Conservation (phyloP, 2,329 filamentous ascomycete species). For the Nakataea oryzae region DNA sequence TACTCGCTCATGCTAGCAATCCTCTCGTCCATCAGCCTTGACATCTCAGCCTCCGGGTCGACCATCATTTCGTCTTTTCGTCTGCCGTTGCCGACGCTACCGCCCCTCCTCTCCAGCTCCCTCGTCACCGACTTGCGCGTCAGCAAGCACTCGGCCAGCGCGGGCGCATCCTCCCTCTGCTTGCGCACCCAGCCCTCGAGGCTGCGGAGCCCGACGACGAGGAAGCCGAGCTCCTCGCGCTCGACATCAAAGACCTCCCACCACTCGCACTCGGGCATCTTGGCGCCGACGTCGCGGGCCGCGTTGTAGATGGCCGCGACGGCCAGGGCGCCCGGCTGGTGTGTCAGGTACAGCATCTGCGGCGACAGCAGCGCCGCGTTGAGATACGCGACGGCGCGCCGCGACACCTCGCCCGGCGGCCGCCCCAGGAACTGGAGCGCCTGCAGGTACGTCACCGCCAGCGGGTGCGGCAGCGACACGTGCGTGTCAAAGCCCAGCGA, state of each 20-base stretch:
- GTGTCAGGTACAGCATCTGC: conserved; percentile 82
- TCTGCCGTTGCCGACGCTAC: conserved; percentile 20
- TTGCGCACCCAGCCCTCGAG: conserved; percentile 57
- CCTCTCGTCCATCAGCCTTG: conserved; percentile 14
- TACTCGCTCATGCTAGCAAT: conserved; percentile 1
- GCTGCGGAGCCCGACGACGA: conserved; percentile 79
- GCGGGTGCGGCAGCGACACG: conserved; percentile 73
- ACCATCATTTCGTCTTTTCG: conserved; percentile 11
- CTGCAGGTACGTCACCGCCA: conserved; percentile 88
- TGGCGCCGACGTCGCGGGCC: conserved; percentile 63
- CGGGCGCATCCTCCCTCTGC: conserved; percentile 47
- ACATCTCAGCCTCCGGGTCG: conserved; percentile 33
- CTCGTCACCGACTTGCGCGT: conserved; percentile 45
- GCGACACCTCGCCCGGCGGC: conserved; percentile 41
- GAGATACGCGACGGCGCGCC: conserved; percentile 63
- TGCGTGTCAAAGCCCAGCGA: conserved; percentile 74
- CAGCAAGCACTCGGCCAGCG: conserved; percentile 38
- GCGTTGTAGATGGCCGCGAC: conserved; percentile 88
- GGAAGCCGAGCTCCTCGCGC: conserved; percentile 83
- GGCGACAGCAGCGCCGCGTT: conserved; percentile 80
- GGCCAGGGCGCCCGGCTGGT: conserved; percentile 78
- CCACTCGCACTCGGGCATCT: conserved; percentile 78
- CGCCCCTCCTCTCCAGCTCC: conserved; percentile 45
- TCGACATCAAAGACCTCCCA: conserved; percentile 98
- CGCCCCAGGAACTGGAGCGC: conserved; percentile 59